Base-by-base conservation (phyloP, 257 asterid species). In the Plantago ovata region DNA sequence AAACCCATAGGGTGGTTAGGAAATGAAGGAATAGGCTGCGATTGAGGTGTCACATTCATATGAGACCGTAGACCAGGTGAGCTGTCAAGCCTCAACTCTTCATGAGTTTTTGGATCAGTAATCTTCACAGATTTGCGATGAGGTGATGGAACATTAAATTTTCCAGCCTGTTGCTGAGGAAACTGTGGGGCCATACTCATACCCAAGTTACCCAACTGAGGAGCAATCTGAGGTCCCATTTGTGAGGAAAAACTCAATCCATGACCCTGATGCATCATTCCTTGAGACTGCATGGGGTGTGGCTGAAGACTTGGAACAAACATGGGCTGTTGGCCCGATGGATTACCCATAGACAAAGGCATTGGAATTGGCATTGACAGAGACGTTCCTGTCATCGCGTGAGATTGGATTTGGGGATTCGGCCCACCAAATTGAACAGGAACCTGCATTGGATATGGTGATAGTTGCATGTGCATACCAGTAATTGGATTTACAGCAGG, bases 91-190 rank as follows among this genome's bases (percentile, higher is more conserved):
- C 80, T 92, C 85, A 92, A 62, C 59, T 88, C 98, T 69, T 88
- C 97, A 64, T 81, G 89, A 63, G 97, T 88, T 0, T 84, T 91
- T 16, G 96, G 97, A 68, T 93, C 91, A 44, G 95, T 88, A 53
- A 93, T 88, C 82, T 93, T 93, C 68, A 89, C 94, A 51, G 86
- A 52, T 76, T 83, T 93, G 46, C 91, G 88, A 38, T 28, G 36
- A 28, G 36, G 36, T 28, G 36, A 6, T 1, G 79, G 60, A 64
- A 74, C 61, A 8, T 73, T 60, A 58, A 39, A 79, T 45, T 72
- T 82, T 7, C 65, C 88, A 58, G 82, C 73, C 66, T 69, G 95
- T 69, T 80, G 97, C 58, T 77, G 94, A 58, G 84, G 76, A 69
- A 82, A 86, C 70, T 82, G 94, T 24, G 90, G 79, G 38, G 67